Base-by-base conservation (phyloP, 768 basidiomycete species). In the Heimioporus sp. region DNA sequence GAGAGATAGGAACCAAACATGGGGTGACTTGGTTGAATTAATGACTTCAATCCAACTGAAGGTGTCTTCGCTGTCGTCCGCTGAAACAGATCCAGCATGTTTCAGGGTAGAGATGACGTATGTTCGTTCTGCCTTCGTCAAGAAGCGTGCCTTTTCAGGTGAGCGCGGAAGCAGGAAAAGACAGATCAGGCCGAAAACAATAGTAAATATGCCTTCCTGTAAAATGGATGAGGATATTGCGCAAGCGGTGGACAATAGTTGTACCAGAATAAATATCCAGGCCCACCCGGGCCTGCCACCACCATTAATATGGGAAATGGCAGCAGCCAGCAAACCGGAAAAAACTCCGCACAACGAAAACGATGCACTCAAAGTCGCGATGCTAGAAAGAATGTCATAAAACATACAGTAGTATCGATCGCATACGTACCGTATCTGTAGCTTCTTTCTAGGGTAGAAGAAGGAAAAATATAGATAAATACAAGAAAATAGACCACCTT, bases 191-290 rank as follows among this genome's bases (percentile, higher is more conserved):
- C 86, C 88, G 53, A 85, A 81, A 2, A 78, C 42, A 50, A 81
- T 69, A 0, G 86, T 87, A 66, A 90, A 81, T 3, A 78, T 66
- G 1, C 87, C 87, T 66, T 88, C 80, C 67, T 73, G 37, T 30
- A 28, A 8, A n/a, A 20, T 31, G 32, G 3, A 37, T 59, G n/a
- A 53, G 42, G 17, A 16, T 35, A 43, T 17, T 24, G 38, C 10
- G n/a, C 2, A 24, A 38, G 10, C 2, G 1, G 17, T 43, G 4
- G 6, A 5, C 4, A 37, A 46, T 17, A n/a, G 9, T n/a, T n/a
- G n/a, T n/a, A n/a, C n/a, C n/a, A n/a, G n/a, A n/a, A n/a, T n/a
- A n/a, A n/a, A n/a, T n/a, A n/a, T n/a, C n/a, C n/a, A n/a, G n/a
- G n/a, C n/a, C n/a, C n/a, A n/a, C n/a, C n/a, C n/a, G n/a, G n/a